A percentile compares a stretch with the other conserved stretches of the same genome.
Conservation (phyloP, 176 grass and related monocot species). For the Aechmea fasciata region DNA sequence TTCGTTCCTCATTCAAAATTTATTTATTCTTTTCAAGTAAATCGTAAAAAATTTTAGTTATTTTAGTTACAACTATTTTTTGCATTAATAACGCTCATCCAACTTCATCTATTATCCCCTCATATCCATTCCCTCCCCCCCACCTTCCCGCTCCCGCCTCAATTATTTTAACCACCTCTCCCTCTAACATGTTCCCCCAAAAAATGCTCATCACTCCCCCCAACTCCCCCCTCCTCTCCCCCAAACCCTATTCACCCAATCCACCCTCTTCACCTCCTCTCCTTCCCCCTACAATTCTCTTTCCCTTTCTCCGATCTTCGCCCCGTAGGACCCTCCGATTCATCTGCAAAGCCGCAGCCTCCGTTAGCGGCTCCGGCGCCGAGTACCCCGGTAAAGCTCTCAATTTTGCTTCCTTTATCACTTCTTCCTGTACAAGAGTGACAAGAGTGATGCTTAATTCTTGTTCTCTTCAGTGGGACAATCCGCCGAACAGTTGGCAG, state of each 20-base stretch:
- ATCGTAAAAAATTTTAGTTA: too few relatives aligned
- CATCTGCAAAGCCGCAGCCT: background rate
- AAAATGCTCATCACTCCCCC: conserved; percentile 14
- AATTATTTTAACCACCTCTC: background rate
- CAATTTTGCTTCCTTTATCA: background rate
- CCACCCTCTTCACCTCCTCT: background rate
- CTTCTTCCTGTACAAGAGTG: background rate
- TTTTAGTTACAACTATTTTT: too few relatives aligned
- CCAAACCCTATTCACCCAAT: background rate
- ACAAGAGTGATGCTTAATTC: background rate
- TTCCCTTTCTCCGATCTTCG: background rate
- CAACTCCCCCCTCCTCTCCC: background rate
- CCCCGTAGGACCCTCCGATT: background rate
- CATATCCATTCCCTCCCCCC: too few relatives aligned
- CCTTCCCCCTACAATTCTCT: background rate
- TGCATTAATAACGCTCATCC: too few relatives aligned
- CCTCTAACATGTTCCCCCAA: background rate
- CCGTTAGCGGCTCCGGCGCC: background rate
- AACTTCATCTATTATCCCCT: too few relatives aligned
- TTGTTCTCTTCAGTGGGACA: background rate
- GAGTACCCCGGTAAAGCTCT: background rate
- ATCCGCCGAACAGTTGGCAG: background rate
- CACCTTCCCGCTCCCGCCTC: too few relatives aligned
- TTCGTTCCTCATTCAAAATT: too few relatives aligned
- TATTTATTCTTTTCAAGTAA: too few relatives aligned